Conservation (phyloP, 352 stramenopile genomes). For the Phytophthora pisi region DNA sequence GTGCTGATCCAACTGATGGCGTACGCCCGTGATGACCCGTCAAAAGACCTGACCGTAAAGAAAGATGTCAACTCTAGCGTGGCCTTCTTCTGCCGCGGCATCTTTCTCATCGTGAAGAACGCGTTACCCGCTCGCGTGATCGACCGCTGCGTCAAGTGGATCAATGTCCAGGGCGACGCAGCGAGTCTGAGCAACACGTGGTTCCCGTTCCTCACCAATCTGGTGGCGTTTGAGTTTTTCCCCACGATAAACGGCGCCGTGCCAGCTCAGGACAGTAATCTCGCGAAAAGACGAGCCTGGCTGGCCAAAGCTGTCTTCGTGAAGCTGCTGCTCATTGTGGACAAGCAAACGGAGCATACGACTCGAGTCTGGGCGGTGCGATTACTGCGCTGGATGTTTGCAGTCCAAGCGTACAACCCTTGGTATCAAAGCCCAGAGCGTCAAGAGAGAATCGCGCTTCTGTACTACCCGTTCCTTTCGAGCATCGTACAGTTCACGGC, state of each 20-base stretch:
- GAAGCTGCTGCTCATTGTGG: constrained; percentile 53
- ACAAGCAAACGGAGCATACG: constrained; percentile 69
- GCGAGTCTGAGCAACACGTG: constrained; percentile 67
- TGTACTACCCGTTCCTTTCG: constrained; percentile 63
- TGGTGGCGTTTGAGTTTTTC: constrained; percentile 81
- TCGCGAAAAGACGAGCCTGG: constrained; percentile 41
- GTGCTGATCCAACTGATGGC: constrained; percentile 51
- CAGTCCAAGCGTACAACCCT: constrained; percentile 61
- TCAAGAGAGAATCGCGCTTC: constrained; percentile 64
- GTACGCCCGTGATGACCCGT: constrained; percentile 38
- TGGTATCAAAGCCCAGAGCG: constrained; percentile 44
- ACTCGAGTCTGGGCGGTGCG: constrained; percentile 56
- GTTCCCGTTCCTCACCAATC: constrained; percentile 67
- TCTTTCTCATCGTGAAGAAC: constrained; percentile 65
- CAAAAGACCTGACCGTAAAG: constrained; percentile 51
- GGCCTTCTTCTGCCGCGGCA: constrained; percentile 52
- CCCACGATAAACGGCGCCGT: constrained; percentile 58
- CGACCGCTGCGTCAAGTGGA: constrained; percentile 46
- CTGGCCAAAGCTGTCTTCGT: constrained; percentile 62
- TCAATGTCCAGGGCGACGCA: constrained; percentile 47
- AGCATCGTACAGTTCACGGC: constrained; percentile 56
- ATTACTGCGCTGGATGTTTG: constrained; percentile 69
- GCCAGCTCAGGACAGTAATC: neutral
- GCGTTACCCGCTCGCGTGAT: constrained; percentile 51
- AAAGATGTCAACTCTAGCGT: constrained; percentile 77